phyloP scores from a whole-genome alignment of 2,329 filamentous ascomycete species.

The Emericellopsis atlantica region DNA sequence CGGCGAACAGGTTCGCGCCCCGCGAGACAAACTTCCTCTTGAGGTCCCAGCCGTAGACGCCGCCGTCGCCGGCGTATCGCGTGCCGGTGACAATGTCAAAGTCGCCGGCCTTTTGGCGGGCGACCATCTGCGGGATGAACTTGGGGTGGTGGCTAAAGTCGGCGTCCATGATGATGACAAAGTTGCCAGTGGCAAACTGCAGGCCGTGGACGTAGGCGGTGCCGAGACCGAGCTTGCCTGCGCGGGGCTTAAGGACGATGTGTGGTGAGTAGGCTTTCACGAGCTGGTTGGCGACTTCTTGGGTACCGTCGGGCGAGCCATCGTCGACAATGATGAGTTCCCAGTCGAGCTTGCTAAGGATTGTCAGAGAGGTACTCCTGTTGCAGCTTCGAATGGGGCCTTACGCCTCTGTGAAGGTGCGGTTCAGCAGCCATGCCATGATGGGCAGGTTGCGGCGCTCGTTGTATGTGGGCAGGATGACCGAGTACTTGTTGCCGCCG shows the following conservation, averaged over 20 bases:
- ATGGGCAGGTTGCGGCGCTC: conserved; percentile 96
- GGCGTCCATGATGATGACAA: conserved; percentile 99
- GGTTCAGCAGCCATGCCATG: conserved; percentile 85
- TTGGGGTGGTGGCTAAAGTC: conserved; percentile 99
- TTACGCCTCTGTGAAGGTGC: conserved; percentile 81
- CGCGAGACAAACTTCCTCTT: conserved; percentile 77
- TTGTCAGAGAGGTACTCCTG: neutral
- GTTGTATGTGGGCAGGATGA: conserved; percentile 97
- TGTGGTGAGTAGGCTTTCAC: conserved; percentile 71
- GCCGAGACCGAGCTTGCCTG: conserved; percentile 92
- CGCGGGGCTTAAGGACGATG: conserved; percentile 74
- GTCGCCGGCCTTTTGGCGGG: conserved; percentile 59
- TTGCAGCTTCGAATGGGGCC: conserved; percentile 11
- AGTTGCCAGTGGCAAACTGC: conserved; percentile 83
- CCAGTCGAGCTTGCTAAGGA: conserved; percentile 74
- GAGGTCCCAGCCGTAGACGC: conserved; percentile 93
- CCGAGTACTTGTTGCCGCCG: conserved; percentile 70
- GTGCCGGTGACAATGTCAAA: conserved; percentile 98
- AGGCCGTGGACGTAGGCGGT: conserved; percentile 94
- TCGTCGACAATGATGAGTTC: conserved; percentile 98
- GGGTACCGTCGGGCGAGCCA: conserved; percentile 90
- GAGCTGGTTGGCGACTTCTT: conserved; percentile 81
- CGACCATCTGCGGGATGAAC: conserved; percentile 93
- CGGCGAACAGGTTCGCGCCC: conserved; percentile 89
- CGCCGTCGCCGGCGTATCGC: conserved; percentile 77